Percentiles rank a stretch among this genome's conserved stretches.
These are phyloP conservation scores for Thelephora aurantiotincta DNA, from an alignment of 768 basidiomycete species.

Conservation along the genomic window DNA sequence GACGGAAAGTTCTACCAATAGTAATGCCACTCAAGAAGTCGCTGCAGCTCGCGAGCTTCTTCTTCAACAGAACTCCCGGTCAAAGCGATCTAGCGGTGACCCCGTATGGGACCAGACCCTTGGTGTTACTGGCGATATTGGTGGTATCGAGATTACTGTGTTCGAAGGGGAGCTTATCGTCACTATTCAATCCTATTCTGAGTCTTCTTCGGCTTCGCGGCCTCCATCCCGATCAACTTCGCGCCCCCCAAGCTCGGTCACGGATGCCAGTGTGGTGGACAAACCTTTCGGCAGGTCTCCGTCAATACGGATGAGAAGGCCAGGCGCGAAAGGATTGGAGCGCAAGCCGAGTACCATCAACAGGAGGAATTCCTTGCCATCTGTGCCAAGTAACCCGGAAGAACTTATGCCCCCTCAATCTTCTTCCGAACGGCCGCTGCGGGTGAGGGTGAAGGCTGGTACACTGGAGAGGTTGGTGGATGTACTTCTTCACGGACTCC, in stretches of 20 bases:
- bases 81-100: slow-evolving; percentile 19
- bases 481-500: slow-evolving; percentile 64
- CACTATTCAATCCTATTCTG: slow-evolving; percentile 37
- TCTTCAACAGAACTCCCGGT: slow-evolving; percentile 23
- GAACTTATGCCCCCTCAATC: neutral
- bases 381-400: slow-evolving; percentile 17
- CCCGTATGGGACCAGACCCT: slow-evolving; percentile 9
- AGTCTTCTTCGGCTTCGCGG: slow-evolving; percentile 32
- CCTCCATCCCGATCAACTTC: slow-evolving; percentile 51
- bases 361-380: slow-evolving; percentile 67
- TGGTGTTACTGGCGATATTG: slow-evolving; percentile 23
- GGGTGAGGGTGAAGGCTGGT: slow-evolving; percentile 68
- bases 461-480: slow-evolving; percentile 63
- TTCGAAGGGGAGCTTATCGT: slow-evolving; percentile 65
- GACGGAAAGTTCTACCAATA: slow-evolving; percentile 40
- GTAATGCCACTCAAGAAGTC: slow-evolving; percentile 32
- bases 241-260: slow-evolving; percentile 52
- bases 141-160: slow-evolving; percentile 59
- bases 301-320: slow-evolving; percentile 62
- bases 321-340: slow-evolving; percentile 43
- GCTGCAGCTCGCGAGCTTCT: slow-evolving; percentile 45
- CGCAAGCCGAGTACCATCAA: slow-evolving; percentile 59
- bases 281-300: slow-evolving; percentile 43
- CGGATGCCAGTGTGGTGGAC: slow-evolving; percentile 23
- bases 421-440: slow-evolving; percentile 55